Evolutionary conservation across 2,329 filamentous ascomycete genomes (phyloP).

Genomic region (Mariannaea elegans): DNA sequence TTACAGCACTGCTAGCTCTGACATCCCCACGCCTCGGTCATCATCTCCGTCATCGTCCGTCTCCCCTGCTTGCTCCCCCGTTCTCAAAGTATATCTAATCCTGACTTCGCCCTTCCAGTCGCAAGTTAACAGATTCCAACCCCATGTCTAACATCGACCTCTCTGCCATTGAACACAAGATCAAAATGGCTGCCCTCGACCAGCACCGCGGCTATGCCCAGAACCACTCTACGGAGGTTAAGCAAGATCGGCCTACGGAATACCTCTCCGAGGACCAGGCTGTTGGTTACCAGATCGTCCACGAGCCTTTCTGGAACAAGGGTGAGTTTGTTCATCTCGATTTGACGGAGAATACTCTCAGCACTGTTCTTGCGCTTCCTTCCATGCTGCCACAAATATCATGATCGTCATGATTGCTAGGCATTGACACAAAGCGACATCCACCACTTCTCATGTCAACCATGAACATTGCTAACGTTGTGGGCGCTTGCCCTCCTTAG

Average conservation of each 20-base stretch:
- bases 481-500: conserved; percentile 46
- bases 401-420: conserved; percentile 21
- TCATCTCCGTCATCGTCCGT: conserved; percentile 60
- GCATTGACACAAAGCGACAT: background rate
- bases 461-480: background rate
- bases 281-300: conserved; percentile 68
- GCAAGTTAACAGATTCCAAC: conserved; percentile 62
- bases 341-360: no score
- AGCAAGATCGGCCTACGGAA: conserved; percentile 62
- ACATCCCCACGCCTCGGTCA: conserved; percentile 65
- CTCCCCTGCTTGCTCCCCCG: conserved; percentile 55
- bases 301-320: conserved; percentile 72
- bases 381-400: conserved; percentile 16
- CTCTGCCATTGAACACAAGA: conserved; percentile 64
- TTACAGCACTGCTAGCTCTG: conserved; percentile 57
- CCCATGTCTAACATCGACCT: conserved; percentile 67
- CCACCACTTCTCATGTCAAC: background rate
- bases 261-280: conserved; percentile 62
- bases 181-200: conserved; percentile 69
- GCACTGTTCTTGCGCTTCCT: background rate
- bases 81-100: conserved; percentile 48
- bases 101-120: conserved; percentile 61
- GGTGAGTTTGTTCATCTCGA: conserved; percentile 62
- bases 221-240: conserved; percentile 63
- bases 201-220: conserved; percentile 68